Evolutionary conservation across 495 filamentous ascomycete genomes (phyloP), one percentile per base, ranked within the genome.

Genomic region (Cairneyella variabilis): DNA sequence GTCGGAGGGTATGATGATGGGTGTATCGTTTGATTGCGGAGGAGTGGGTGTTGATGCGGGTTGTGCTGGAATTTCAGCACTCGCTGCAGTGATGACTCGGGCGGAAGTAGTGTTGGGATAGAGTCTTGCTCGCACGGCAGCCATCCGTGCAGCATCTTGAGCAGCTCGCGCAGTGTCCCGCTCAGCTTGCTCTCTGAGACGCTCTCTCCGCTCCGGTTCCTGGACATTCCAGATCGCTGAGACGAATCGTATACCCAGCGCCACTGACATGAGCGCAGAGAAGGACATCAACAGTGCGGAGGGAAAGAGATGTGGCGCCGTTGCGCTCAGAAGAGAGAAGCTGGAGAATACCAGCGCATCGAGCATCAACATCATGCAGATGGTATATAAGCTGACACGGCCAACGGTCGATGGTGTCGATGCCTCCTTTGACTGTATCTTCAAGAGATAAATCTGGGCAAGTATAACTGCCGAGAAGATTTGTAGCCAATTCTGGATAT

Each of bases 341-440:
- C 86, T 80, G 0, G 76, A 73, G 34, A 91, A 73, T 32, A 70
- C 71, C 51, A 88, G 83, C 8, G 80, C 68, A 68, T 97, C 93
- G 12, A 86, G 90, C 47, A 96, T 75, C n/a, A 88, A 75, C 83
- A 97, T 90, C 63, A 89, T 83, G 45, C 80, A 80, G 53, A 91
- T 81, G 0, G 89, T 92, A 66, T 86, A 91, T 67, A 95, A 89
- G 71, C 92, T 96, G 65, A 97, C 80, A 14, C 93, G 82, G 57
- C 89, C 92, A 38, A 90, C 74, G 0, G 92, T 98, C 1, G 91
- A 97, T n/a, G 93, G 92, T 4, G 93, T 98, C 27, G 83, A 90
- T 3, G 91, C 83, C 59, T 97, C 90, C 65, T 91, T 92, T 71
- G 95, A 86, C 69, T 98, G 93, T 40, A 80, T 71, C 56, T 92